A percentile compares a stretch with the other conserved stretches of the same genome.
These are phyloP conservation scores for Scalesia atractyloides DNA, from an alignment of 129 eudicot species.

Conservation along the genomic window DNA sequence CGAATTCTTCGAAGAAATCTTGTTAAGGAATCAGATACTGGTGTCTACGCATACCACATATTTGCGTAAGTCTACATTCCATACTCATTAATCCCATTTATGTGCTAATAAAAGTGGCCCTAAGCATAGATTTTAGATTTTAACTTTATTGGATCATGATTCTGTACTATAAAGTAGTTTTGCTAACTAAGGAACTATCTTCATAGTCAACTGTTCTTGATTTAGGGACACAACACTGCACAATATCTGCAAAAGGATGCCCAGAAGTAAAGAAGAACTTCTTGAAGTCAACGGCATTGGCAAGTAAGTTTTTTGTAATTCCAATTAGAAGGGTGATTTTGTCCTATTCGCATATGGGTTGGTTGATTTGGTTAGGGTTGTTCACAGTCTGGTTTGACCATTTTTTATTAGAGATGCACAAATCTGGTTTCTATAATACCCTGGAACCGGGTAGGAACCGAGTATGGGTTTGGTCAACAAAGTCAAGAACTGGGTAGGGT, in stretches of 20 bases:
- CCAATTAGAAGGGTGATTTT: neutral
- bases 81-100: neutral
- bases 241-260: slow-evolving; percentile 51
- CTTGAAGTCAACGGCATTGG: slow-evolving; percentile 75
- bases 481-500: too few species aligned
- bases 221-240: slow-evolving; percentile 55
- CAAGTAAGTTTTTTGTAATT: slow-evolving; percentile 59
- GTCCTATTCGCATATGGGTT: neutral
- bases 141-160: neutral
- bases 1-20: slow-evolving; percentile 54
- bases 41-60: slow-evolving; percentile 59
- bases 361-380: neutral
- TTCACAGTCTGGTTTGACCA: neutral
- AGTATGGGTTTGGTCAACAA: too few species aligned
- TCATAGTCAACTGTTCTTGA: slow-evolving; percentile 25
- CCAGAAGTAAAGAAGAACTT: slow-evolving; percentile 79
- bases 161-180: slow-evolving; percentile 3
- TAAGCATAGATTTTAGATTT: slow-evolving; percentile 11
- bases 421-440: too few species aligned
- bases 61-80: slow-evolving; percentile 47
- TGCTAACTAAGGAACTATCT: slow-evolving; percentile 4
- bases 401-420: too few species aligned
- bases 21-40: slow-evolving; percentile 46
- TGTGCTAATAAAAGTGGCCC: slow-evolving; percentile 2
- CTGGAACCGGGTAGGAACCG: too few species aligned